Base-by-base conservation (phyloP, 805 yeast genomes). In the Metschnikowia lachancei region DNA sequence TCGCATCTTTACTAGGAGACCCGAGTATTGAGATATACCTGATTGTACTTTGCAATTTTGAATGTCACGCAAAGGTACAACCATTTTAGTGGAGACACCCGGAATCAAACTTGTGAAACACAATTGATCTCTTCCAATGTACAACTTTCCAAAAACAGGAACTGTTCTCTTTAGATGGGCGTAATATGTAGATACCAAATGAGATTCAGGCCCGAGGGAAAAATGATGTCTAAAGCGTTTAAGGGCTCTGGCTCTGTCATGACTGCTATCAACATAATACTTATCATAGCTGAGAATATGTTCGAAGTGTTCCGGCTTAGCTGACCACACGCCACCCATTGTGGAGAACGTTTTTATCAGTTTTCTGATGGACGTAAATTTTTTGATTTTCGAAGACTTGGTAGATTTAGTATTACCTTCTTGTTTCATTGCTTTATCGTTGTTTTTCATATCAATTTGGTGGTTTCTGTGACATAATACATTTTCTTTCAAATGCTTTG, bases 101-200 rank as follows among this genome's bases (percentile, higher is more conserved):
- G 95, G 95, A 3, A 88, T 58, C 31, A 88, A 69, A 31, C 95
- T 83, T 50, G 94, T 72, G 65, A 86, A 92, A 52, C 96, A 91
- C n/a, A 92, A 60, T 46, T 77, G 79, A 26, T 73, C 74, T 16
- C 76, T 69, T 0, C 95, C 87, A 11, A 92, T 56, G 61, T 89
- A 89, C 2, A 91, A 58, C 56, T 87, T 87, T 1, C 98, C 98
- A 64, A 87, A 90, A 1, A 82, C 69, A 1, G 96, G 96, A 16
- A 88, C 67, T 11, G 85, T 78, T 53, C 86, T 77, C 52, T 80
- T 83, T 14, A 89, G 59, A 64, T 87, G 82, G 1, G 84, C 74
- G 57, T 78, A 83, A 58, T 88, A 92, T 1, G 88, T 75, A 0
- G 95, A 81, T 0, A 83, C 63, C 38, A 91, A 67, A 4, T 59